A percentile compares a stretch with the other conserved stretches of the same genome.
Conservation (phyloP, 805 yeast species). For the Starmerella cellae region DNA sequence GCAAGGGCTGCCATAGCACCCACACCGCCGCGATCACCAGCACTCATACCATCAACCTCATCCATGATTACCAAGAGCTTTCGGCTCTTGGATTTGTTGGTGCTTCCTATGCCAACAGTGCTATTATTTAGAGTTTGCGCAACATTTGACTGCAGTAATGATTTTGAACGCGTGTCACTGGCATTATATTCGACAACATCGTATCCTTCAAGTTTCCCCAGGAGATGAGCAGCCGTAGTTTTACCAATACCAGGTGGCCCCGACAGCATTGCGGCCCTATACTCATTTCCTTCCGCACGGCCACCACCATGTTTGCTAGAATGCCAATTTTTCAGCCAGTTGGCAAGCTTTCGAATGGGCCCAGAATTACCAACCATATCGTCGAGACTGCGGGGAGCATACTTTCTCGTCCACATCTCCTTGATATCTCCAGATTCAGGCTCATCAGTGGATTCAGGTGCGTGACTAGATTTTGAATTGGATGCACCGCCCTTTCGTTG, state of each 20-base stretch:
- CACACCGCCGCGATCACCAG: conserved; percentile 98
- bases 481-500: not conserved
- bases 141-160: conserved; percentile 52
- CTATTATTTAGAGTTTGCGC: conserved; percentile 65
- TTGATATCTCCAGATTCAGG: not conserved
- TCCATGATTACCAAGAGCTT: conserved; percentile 86
- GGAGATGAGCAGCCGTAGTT: conserved; percentile 76
- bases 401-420: conserved; percentile 81
- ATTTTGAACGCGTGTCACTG: conserved; percentile 74
- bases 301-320: conserved; percentile 42
- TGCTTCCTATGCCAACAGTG: conserved; percentile 60
- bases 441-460: not conserved
- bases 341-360: conserved; percentile 47
- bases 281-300: conserved; percentile 49
- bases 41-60: conserved; percentile 98
- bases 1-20: conserved; percentile 86
- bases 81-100: conserved; percentile 30
- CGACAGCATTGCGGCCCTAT: conserved; percentile 71
- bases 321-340: conserved; percentile 75
- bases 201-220: conserved; percentile 68
- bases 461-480: not conserved
- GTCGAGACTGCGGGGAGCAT: conserved; percentile 64
- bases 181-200: conserved; percentile 80
- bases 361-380: conserved; percentile 90
- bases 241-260: conserved; percentile 96